Evolutionary conservation across 2,329 filamentous ascomycete species (phyloP), one percentile per base, ranked within the genome.

Genomic region (Fusarium temperatum): DNA sequence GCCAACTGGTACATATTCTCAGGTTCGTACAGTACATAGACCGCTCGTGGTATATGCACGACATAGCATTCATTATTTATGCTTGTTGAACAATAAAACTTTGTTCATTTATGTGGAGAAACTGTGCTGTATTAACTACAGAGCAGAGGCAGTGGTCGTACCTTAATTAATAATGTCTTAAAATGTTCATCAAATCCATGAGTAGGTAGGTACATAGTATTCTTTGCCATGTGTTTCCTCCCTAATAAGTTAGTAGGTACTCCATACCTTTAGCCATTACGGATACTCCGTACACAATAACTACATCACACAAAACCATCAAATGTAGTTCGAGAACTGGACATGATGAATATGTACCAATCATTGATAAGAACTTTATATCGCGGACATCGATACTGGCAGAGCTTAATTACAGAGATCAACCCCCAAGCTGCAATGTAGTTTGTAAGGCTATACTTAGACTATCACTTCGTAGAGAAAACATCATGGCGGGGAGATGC

Each of bases 401-500:
- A 42, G 62, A 54, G 62, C 63, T 59, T 65, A n/a, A 54, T 66
- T 47, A 38, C 63, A 62, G 55, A 44, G 51, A 70, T 71, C 76
- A 73, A 60, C 47, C 59, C 47, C 59, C 72, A 77, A 72, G 66
- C 61, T 75, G 72, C 76, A 71, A 59, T n/a, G n/a, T 38, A 76
- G 61, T 44, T 41, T 50, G n/a, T 30, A 55, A 32, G n/a, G n/a
- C 53, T 56, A 45, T 59, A 47, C 14, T 26, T 53, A 57, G 70
- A 51, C 60, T 67, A 68, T 18, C 64, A 35, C 51, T 54, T 32
- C 20, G 39, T 55, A 55, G 57, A 56, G 63, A 58, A 70, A 58
- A 44, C 35, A 70, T 78, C 75, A 61, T 65, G 62, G 61, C 67
- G 55, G 68, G 70, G 66, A 66, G 59, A 75, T 64, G 68, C 45